Base-by-base conservation (phyloP, 2,329 filamentous ascomycete genomes). In the Ophiocordyceps camponoti-leonardi region DNA sequence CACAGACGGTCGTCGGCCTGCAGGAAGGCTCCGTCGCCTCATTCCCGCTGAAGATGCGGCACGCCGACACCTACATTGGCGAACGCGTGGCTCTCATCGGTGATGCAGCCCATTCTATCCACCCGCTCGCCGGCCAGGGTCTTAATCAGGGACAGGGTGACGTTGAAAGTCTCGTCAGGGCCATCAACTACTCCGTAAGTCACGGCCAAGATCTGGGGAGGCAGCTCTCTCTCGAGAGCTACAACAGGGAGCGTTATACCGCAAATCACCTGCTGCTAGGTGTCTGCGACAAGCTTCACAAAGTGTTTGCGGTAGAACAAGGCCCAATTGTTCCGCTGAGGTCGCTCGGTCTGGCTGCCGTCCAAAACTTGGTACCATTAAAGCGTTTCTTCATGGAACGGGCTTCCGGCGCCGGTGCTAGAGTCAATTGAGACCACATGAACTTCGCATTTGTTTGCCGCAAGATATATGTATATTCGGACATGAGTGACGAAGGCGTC, bases 131-230 rank as follows among this genome's bases (percentile, higher is more conserved):
- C 1, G 92, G 92, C 1, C 92, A 96, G 62, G 92, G 92, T 1
- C 71, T 98, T 14, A 98, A 98, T 58, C 83, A 93, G 55, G 92
- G 92, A 1, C 81, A 96, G 50, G 87, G 79, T 18, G 92, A 98
- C 58, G 83, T 92, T 1, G 80, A 86, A 54, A 82, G 83, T 45
- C 74, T 98, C 0, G 78, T 80, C 7, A 73, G 72, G 50, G 79
- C 79, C 1, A 83, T 98, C 44, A 77, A 79, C 49, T 81, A 81
- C 52, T 83, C 86, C 4, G 80, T 93, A 18, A 67, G 71, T 41
- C 84, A 92, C 50, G 92, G 92, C 1, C 83, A 87, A 69, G 92
- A 98, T 57, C 75, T 96, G 30, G 92, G 92, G 22, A 77, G 79
- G 18, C 67, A 75, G 33, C 72, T 93, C 61, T 80, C 83, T 5